phyloP scores from a whole-genome alignment of 768 basidiomycete genomes.

The Termitomyces sp. region DNA sequence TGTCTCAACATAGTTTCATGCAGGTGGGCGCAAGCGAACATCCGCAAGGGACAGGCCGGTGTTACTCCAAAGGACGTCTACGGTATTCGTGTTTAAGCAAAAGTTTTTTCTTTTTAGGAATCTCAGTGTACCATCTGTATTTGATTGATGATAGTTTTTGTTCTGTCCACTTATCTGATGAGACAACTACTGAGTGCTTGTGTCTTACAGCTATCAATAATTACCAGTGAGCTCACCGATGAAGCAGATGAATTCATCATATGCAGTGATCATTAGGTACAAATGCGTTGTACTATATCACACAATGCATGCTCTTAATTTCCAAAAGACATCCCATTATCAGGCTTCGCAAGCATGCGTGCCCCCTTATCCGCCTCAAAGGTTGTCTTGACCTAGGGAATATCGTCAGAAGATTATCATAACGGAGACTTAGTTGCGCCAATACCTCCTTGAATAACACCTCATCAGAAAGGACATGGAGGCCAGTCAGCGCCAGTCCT shows the following conservation, averaged over 20 bases:
- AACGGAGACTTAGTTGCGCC: not conserved
- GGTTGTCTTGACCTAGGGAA: slow-evolving; percentile 18
- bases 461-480: slow-evolving; percentile 53
- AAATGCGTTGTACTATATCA: not conserved
- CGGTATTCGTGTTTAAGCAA: slow-evolving; percentile 45
- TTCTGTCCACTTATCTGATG: not conserved
- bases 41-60: slow-evolving; percentile 78
- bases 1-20: slow-evolving; percentile 2
- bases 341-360: not conserved
- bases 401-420: not conserved
- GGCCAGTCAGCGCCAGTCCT: slow-evolving; percentile 56
- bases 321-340: not conserved
- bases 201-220: not conserved
- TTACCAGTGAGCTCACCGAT: not conserved
- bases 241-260: not conserved
- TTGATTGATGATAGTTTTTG: not conserved
- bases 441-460: slow-evolving; percentile 52
- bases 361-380: slow-evolving; percentile 12
- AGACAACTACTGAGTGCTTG: not conserved
- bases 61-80: slow-evolving; percentile 79
- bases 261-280: not conserved
- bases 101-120: not conserved
- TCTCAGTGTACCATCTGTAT: slow-evolving; percentile 1
- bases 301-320: not conserved
- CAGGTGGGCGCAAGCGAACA: slow-evolving; percentile 87